Evolutionary conservation across 208 protist genomes (phyloP).

Genomic region (Blechomonas ayalai): DNA sequence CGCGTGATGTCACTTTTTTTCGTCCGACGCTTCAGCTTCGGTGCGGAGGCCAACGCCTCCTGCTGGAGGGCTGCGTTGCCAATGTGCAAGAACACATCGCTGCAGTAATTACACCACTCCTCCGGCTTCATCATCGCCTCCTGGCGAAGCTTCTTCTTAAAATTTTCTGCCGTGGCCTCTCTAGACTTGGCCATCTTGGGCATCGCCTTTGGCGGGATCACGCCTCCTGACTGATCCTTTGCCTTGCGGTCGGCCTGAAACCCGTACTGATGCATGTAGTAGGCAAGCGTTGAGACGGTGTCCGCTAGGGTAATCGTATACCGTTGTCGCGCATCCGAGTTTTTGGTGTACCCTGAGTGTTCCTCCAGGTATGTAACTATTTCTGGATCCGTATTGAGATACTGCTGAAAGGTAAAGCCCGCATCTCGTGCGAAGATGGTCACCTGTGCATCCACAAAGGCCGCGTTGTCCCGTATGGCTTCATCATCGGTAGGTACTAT

Average conservation of each 20-base stretch:
- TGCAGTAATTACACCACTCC: conserved; percentile 86
- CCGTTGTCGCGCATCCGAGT: conserved; percentile 27
- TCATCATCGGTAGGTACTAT: conserved; percentile 69
- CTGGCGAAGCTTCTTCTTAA: conserved; percentile 55
- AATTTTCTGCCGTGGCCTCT: conserved; percentile 33
- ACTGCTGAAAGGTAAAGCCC: conserved; percentile 58
- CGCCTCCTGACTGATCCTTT: conserved; percentile 7
- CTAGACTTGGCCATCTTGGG: conserved; percentile 28
- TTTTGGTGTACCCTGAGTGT: conserved; percentile 29
- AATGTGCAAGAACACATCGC: conserved; percentile 75
- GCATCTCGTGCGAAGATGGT: conserved; percentile 83
- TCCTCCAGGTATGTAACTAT: conserved; percentile 43
- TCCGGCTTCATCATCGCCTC: conserved; percentile 81
- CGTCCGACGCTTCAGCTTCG: conserved; percentile 1
- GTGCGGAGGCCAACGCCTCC: conserved; percentile 29
- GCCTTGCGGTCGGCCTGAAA: conserved; percentile 5
- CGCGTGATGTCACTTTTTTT: conserved; percentile 7
- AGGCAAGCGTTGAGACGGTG: conserved; percentile 63
- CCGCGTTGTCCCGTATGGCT: conserved; percentile 12
- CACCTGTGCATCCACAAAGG: conserved; percentile 73
- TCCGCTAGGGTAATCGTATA: conserved; percentile 81
- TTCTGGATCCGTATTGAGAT: conserved; percentile 32
- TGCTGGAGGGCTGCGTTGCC: conserved; percentile 66
- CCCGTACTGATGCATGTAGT: conserved; percentile 64
- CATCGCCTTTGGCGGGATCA: conserved; percentile 67